Evolutionary conservation across 129 eudicot species (phyloP).

Genomic region (Lonicera japonica): DNA sequence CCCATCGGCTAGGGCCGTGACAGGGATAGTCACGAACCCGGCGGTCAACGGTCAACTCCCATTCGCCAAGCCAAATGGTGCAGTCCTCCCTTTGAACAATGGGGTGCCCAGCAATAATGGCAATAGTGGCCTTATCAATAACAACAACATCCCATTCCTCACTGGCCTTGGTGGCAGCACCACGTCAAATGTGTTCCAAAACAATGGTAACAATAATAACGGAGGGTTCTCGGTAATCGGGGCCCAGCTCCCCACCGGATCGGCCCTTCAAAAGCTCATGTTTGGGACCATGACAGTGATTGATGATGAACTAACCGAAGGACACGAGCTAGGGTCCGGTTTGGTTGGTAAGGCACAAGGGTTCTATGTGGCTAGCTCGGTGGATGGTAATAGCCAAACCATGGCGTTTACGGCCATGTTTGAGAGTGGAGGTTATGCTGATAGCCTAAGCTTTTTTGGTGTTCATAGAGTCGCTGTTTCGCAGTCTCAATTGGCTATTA

Average conservation of each 20-base stretch:
- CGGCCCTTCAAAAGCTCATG: constrained; percentile 63
- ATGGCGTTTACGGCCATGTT: constrained; percentile 75
- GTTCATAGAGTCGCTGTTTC: constrained; percentile 63
- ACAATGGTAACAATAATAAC: constrained; percentile 26
- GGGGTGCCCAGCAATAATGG: constrained; percentile 31
- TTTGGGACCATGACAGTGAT: constrained; percentile 78
- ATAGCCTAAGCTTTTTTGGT: constrained; percentile 67
- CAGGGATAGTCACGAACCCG: constrained; percentile 42
- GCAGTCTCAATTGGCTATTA: constrained; percentile 65
- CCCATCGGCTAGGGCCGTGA: constrained; percentile 45
- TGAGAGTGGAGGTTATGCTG: constrained; percentile 41
- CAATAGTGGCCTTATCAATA: constrained; percentile 29
- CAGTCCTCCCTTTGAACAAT: constrained; percentile 39
- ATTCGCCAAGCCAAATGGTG: constrained; percentile 45
- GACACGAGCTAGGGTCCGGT: constrained; percentile 62
- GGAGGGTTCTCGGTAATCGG: constrained; percentile 35
- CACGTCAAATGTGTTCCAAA: constrained; percentile 20
- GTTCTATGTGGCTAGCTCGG: constrained; percentile 57
- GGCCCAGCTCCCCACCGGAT: constrained; percentile 46
- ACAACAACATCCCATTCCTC: constrained; percentile 43
- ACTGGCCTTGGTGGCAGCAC: constrained; percentile 41
- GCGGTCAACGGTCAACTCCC: constrained; percentile 40
- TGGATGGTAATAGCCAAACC: constrained; percentile 65
- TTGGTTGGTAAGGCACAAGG: constrained; percentile 82
- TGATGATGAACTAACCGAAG: constrained; percentile 74